Base-by-base conservation (phyloP, 1,284 basidiomycete species). In the Peniophora sp. region DNA sequence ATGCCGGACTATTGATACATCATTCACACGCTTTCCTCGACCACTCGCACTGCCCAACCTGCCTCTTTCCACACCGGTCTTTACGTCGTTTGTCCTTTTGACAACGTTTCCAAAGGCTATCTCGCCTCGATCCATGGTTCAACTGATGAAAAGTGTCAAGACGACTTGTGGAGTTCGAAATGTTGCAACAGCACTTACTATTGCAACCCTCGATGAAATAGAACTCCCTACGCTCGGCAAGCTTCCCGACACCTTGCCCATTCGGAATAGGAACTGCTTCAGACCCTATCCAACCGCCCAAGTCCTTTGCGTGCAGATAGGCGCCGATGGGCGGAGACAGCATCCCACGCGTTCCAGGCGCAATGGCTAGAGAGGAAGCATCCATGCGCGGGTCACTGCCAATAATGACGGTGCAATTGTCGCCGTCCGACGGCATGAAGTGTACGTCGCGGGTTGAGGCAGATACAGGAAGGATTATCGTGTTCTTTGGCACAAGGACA, bases 151-250 rank as follows among this genome's bases (percentile, higher is more conserved):
- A 32, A 32, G 12, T 12, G 27, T n/a, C n/a, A n/a, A n/a, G n/a
- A n/a, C n/a, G n/a, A n/a, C n/a, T n/a, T n/a, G 27, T 32, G 5
- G 6, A 32, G 27, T 12, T 5, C 12, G 27, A 6, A 5, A 32
- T 32, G 12, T 12, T 6, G 27, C 27, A 32, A 32, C 6, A 5
- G 27, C 27, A 32, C 56, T 50, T 35, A 60, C 59, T 45, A 42
- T 58, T 57, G 49, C 61, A 62, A 49, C 62, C 62, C 39, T 61
- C 61, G 3, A 54, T 54, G 8, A 53, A 54, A 47, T 60, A 56
- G 48, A 64, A 62, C 49, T 64, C 61, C 47, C 53, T 47, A 15
- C 54, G 53, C 3, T 32, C 47, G 42, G 60, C 59, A 3, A 64
- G 47, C 20, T 58, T 53, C 10, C 60, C 60, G 20, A 60, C 55